Evolutionary conservation across 495 filamentous ascomycete genomes (phyloP), one percentile per base, ranked within the genome.

Genomic region (Chaetomium tenue): DNA sequence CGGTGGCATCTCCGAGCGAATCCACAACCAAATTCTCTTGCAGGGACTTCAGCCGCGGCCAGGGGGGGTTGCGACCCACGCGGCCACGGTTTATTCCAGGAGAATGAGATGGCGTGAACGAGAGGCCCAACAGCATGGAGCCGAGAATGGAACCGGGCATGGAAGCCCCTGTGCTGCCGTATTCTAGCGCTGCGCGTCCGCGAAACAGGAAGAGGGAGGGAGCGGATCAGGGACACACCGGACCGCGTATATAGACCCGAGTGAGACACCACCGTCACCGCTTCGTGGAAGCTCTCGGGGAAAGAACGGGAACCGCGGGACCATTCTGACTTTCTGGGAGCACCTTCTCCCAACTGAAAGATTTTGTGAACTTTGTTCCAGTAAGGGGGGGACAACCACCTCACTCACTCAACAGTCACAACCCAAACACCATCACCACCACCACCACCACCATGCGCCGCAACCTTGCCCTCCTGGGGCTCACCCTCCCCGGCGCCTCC

Each of bases 391-490:
- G 16, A 44, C 40, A 30, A 30, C 28, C 28, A 44, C 8, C 3
- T 2, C 39, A 40, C 3, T 12, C 39, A 15, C 16, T 37, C 9
- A 37, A 3, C 33, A 37, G 9, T 12, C 33, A 44, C 40, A 37
- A 37, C 1, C 33, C 33, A 37, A 47, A 20, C n/a, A n/a, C n/a
- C n/a, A n/a, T n/a, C n/a, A n/a, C n/a, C n/a, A n/a, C n/a, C n/a
- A n/a, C 42, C 42, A 37, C 28, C 13, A 22, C 15, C 54, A 37
- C 33, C 54, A 56, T 76, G 58, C 71, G 26, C n/a, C n/a, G 20
- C 46, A 16, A 28, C 4, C 46, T 50, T 18, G 22, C 54, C 30
- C 20, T 63, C 20, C 23, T 63, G 20, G 25, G 50, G n/a, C 33
- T 54, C 0, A 39, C 60, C 33, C 23, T 47, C 15, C 25, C 50